These are phyloP conservation scores for Fusarium falciforme DNA, from an alignment of 2,329 filamentous ascomycete genomes.

Conservation along the genomic window DNA sequence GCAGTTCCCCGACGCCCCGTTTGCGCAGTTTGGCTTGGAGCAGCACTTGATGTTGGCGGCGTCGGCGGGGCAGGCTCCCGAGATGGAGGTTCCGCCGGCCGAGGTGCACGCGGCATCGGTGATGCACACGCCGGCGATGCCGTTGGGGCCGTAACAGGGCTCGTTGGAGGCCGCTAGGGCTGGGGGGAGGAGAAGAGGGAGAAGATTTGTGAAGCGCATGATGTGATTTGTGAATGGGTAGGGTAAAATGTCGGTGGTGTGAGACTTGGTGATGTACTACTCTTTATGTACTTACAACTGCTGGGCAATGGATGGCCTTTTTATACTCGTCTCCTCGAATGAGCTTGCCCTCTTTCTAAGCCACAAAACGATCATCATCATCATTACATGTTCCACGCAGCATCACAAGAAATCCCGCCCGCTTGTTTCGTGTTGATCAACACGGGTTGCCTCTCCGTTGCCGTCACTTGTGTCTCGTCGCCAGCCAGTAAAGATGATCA, in stretches of 20 bases:
- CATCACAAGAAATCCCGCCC: neutral
- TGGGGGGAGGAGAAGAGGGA: conserved; percentile 26
- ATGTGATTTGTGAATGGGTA: conserved; percentile 1
- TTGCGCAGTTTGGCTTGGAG: conserved; percentile 52
- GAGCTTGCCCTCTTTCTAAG: neutral
- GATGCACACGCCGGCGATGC: conserved; percentile 52
- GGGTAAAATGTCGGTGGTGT: neutral
- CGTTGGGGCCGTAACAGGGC: conserved; percentile 46
- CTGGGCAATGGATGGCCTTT: neutral
- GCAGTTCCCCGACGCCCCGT: conserved; percentile 49
- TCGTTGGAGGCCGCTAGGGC: conserved; percentile 46
- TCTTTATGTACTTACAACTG: neutral
- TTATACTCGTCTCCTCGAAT: conserved; percentile 7
- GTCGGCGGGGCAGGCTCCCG: conserved; percentile 53
- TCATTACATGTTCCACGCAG: conserved; percentile 1
- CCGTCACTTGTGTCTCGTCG: neutral
- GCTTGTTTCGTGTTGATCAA: conserved; percentile 27
- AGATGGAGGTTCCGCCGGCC: conserved; percentile 51
- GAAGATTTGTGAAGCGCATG: conserved; percentile 33
- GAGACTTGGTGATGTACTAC: neutral
- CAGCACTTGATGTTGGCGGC: conserved; percentile 55
- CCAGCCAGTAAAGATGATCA: neutral
- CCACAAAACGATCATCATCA: neutral
- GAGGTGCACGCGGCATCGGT: conserved; percentile 49
- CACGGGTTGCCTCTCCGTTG: neutral